Base-by-base conservation (phyloP, 768 basidiomycete species). In the Mrakia frigida region DNA sequence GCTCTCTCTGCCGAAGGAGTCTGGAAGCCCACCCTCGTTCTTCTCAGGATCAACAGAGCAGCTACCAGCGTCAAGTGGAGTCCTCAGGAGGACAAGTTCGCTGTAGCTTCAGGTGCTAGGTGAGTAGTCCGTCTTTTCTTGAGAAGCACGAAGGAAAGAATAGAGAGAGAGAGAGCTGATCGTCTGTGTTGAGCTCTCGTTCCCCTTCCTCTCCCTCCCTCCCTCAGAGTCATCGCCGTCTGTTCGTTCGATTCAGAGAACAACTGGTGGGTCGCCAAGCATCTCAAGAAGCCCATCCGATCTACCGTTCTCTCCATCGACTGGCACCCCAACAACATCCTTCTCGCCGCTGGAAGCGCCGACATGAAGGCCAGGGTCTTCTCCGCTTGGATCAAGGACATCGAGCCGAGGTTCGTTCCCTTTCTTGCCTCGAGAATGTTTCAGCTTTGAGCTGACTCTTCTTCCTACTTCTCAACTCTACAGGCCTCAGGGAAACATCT, bases 241-340 rank as follows among this genome's bases (percentile, higher is more conserved):
- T 99, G 97, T 83, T 95, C 92, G 25, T 99, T 97, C 81, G 97
- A 99, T 82, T 87, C 91, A 14, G 97, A 99, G 86, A 95, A 92
- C 85, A 92, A 99, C 83, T 99, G 97, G 97, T 99, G 97, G 97
- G 93, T 97, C 5, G 90, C 95, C 25, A 94, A 93, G 82, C 91
- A 91, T 77, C 86, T 99, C 83, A 99, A 98, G 90, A 98, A 98
- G 84, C 97, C 97, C 35, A 91, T 99, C 81, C 85, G 94, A 79
- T 94, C 94, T 6, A 99, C 97, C 0, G 95, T 99, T 21, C 86
- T 98, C 59, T 89, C 90, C 6, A 86, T 99, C 80, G 96, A 98
- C 80, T 99, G 97, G 97, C 97, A 99, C 82, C 95, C 97, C 37
- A 98, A 98, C 87, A 98, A 97, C 82, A 95, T 98, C 21, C 86